Conservation (phyloP, 345 rosid genomes). For the Eucalyptus microcorys region DNA sequence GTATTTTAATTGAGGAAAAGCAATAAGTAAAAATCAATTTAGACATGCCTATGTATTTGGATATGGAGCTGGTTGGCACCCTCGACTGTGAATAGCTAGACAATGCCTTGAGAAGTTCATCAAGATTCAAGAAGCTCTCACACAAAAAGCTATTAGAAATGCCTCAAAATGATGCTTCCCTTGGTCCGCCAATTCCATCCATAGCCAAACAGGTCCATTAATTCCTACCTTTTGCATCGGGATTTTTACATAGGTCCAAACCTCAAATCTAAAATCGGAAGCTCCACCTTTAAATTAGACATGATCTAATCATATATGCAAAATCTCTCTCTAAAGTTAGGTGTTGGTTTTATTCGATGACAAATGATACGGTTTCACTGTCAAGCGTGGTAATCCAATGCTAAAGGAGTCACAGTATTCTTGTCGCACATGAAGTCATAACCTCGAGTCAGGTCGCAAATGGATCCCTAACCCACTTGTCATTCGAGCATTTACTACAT, state of each 20-base stretch:
- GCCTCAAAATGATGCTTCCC: not conserved
- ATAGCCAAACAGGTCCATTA: not conserved
- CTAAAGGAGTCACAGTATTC: not conserved
- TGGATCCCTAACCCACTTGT: not conserved
- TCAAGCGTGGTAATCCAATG: not conserved
- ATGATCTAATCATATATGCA: not conserved
- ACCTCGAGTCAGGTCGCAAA: not conserved
- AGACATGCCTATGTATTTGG: not conserved
- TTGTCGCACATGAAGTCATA: not conserved
- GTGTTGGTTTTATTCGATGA: not conserved
- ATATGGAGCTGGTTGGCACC: not conserved
- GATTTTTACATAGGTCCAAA: not conserved
- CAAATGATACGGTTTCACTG: not conserved
- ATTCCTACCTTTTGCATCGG: not conserved
- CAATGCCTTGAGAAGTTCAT: not conserved
- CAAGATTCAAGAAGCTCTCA: not conserved
- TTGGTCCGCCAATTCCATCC: not conserved
- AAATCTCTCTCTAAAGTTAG: not conserved
- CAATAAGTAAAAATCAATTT: not conserved
- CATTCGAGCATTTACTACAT: not conserved
- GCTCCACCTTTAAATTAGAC: not conserved
- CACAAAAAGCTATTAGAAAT: not conserved
- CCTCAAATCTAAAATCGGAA: not conserved
- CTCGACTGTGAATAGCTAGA: not conserved
- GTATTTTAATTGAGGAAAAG: not conserved